These are phyloP conservation scores for Trichoderma oligosporum DNA, from an alignment of 2,329 filamentous ascomycete species.

Conservation along the genomic window DNA sequence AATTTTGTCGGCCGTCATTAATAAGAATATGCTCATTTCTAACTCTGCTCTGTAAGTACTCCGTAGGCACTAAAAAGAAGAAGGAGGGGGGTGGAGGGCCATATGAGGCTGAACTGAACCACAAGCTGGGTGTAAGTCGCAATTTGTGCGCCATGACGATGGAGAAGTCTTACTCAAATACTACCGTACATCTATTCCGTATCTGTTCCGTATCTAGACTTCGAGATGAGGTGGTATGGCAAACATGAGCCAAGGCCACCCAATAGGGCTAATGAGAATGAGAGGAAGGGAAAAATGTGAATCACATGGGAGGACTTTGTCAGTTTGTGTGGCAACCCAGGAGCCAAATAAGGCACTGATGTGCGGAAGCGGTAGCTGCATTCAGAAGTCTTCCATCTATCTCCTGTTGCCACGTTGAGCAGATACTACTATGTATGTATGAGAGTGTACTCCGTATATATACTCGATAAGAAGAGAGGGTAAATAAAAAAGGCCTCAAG, in stretches of 20 bases:
- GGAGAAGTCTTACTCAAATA: not conserved
- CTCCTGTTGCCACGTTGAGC: slow-evolving; percentile 6
- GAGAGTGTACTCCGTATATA: not conserved
- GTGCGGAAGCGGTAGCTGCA: slow-evolving; percentile 1
- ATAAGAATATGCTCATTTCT: no score
- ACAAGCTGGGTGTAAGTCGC: slow-evolving; percentile 1
- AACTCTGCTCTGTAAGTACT: no score
- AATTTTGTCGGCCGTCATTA: no score
- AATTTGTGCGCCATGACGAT: not conserved
- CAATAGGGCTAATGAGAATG: not conserved
- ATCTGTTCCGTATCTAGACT: not conserved
- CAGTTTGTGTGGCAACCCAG: slow-evolving; percentile 11
- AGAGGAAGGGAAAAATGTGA: not conserved
- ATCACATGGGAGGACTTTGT: slow-evolving; percentile 13
- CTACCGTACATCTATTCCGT: not conserved
- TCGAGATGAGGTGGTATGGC: not conserved
- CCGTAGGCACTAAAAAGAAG: no score
- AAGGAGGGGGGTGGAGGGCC: slow-evolving; percentile 3
- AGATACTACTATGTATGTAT: not conserved
- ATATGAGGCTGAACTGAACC: slow-evolving; percentile 11
- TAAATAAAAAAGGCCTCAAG: not conserved
- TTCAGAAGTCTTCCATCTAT: not conserved
- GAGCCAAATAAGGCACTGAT: slow-evolving; percentile 14
- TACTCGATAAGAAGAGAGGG: not conserved
- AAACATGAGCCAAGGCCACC: not conserved